Conservation (phyloP, 768 basidiomycete genomes). For the Xerocomus brunneocitrinus region DNA sequence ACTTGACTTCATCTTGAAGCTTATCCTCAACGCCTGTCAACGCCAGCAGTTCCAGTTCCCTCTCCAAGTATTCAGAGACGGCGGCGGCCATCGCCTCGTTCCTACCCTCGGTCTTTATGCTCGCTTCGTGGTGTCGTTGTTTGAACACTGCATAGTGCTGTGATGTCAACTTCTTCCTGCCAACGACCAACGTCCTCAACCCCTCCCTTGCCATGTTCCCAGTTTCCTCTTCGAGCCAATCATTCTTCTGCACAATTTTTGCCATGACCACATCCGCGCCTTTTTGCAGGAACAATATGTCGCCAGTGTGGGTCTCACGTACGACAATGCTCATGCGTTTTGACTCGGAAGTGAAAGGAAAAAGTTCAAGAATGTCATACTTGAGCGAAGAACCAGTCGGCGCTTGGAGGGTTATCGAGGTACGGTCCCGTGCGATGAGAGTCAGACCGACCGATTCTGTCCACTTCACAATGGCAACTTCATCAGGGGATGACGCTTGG, state of each 20-base stretch:
- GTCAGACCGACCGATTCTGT: slow-evolving; percentile 93
- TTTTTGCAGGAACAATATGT: slow-evolving; percentile 90
- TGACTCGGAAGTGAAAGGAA: slow-evolving; percentile 97
- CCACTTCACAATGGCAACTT: slow-evolving; percentile 98
- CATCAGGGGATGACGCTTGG: slow-evolving; percentile 97
- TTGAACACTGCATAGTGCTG: slow-evolving; percentile 76
- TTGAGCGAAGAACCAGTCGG: slow-evolving; percentile 58
- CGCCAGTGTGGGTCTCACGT: slow-evolving; percentile 67
- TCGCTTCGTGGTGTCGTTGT: slow-evolving; percentile 66
- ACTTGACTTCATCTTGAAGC: slow-evolving; percentile 93
- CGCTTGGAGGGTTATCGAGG: slow-evolving; percentile 78
- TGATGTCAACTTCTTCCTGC: slow-evolving; percentile 66
- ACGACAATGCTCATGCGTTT: slow-evolving; percentile 99
- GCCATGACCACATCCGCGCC: slow-evolving; percentile 99
- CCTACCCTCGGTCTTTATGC: slow-evolving; percentile 70
- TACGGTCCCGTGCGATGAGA: slow-evolving; percentile 84
- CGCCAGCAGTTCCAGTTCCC: slow-evolving; percentile 86
- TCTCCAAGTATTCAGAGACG: slow-evolving; percentile 74
- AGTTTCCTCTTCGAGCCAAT: slow-evolving; percentile 98
- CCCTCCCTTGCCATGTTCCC: slow-evolving; percentile 99
- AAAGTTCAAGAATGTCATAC: slow-evolving; percentile 89
- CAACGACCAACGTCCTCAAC: slow-evolving; percentile 89
- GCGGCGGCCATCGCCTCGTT: slow-evolving; percentile 78
- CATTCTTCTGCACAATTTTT: slow-evolving; percentile 90
- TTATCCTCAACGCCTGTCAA: slow-evolving; percentile 99